These are phyloP conservation scores for Hyaloscypha variabilis DNA, from an alignment of 495 filamentous ascomycete genomes.

Conservation along the genomic window DNA sequence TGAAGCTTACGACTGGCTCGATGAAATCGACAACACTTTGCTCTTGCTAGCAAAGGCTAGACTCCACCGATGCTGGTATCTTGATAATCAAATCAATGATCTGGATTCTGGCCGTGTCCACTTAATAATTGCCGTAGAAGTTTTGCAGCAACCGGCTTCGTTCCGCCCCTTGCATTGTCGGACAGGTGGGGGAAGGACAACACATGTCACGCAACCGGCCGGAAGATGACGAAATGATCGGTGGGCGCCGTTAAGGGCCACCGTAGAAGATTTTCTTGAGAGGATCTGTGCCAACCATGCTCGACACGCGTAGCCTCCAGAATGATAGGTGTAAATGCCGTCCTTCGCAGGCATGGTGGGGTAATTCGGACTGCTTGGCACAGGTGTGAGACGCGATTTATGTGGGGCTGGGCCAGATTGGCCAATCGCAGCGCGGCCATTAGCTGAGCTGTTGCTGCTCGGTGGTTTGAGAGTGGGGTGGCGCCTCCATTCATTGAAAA, in stretches of 20 bases:
- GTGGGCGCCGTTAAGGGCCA: background rate
- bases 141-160: background rate
- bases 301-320: background rate
- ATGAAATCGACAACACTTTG: background rate
- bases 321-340: background rate
- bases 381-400: background rate
- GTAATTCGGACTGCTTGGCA: background rate
- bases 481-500: background rate
- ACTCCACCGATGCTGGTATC: background rate
- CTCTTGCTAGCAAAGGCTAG: background rate
- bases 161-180: background rate
- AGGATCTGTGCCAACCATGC: background rate
- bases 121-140: slow-evolving; percentile 11
- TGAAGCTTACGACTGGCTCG: background rate
- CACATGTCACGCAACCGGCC: background rate
- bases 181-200: background rate
- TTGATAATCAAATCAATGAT: slow-evolving; percentile 9
- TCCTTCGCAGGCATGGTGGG: background rate
- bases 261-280: background rate
- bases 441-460: background rate
- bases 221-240: background rate
- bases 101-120: slow-evolving; percentile 3
- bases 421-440: background rate
- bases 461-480: background rate
- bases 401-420: background rate